Base-by-base conservation (phyloP, 768 basidiomycete species). In the Russula vinacea region DNA sequence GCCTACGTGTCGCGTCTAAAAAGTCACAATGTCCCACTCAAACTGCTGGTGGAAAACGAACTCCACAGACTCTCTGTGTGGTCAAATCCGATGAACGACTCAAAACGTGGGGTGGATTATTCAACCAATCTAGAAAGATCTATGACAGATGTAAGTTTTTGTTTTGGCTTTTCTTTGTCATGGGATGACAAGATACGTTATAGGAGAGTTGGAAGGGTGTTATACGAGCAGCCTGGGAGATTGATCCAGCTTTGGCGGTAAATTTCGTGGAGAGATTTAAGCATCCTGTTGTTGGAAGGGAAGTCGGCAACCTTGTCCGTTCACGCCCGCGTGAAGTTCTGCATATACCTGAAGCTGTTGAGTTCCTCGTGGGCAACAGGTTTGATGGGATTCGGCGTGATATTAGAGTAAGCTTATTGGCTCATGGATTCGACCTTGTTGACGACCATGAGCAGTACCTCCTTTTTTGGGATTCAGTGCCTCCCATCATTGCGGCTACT, bases 261-360 rank as follows among this genome's bases (percentile, higher is more conserved):
- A 81, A 89, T 70, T 79, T 98, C 68, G 81, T 83, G n/a, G 94
- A 96, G 74, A 88, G 97, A 11, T 94, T 97, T 82, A 94, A 90
- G 73, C 76, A 80, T 42, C 74, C 80, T 5, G 67, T 78, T 2
- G 81, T 92, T 35, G 81, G 85, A 10, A 75, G 78, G n/a, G 95
- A 98, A 74, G 86, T 96, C 32, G 78, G 79, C 13, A 83, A 84
- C 40, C 80, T 93, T 40, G 86, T 97, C 62, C 85, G 90, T 8
- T 82, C 86, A 0, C 86, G 84, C 65, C 85, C 94, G 0, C 74
- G 80, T 29, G 83, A 84, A 29, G 89, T 87, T 2, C 75, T 94
- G 47, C 83, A 87, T 69, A 80, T 86, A 6, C 86, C 94, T 0
- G 94, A 98, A 71, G 94, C 92, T 2, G 71, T 98, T 39, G 80